Base-by-base conservation (phyloP, 1,284 basidiomycete genomes). In the Crepidotus sp. region DNA sequence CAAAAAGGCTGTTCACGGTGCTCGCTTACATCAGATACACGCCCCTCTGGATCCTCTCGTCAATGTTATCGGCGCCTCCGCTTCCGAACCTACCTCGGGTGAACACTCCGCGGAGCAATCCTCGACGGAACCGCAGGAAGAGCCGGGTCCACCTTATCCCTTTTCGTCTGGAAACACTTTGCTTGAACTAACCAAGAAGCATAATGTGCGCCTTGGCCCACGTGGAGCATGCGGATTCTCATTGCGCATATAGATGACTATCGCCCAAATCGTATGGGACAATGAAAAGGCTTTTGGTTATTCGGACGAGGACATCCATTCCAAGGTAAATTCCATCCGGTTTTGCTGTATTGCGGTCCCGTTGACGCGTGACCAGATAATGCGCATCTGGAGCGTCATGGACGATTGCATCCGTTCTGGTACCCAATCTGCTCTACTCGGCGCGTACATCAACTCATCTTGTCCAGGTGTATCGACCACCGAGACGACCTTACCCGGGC, bases 211-310 rank as follows among this genome's bases (percentile, higher is more conserved):
- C 47, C 10, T n/a, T 13, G 8, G 13, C 13, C 13, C 15, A 17
- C 4, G 3, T 22, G 15, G 4, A 0, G 4, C 4, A 9, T 21
- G n/a, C 21, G 18, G 14, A 27, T 36, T 13, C 35, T 36, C 22
- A 46, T 10, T 29, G 17, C 17, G 4, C 4, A 19, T 14, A 33
- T 46, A 93, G 85, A 76, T 93, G 72, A 92, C 90, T 1, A 94
- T 95, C 51, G 89, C 90, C 5, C 90, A 94, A 64, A 87, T 96
- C 36, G 91, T 98, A 2, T 92, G 91, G 64, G 89, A 97, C 62
- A 98, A 98, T 57, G 94, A 97, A 63, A 76, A 83, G 50, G 80
- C 73, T 54, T 80, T 90, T 55, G 82, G 87, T 36, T 74, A 83
- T 45, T 74, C 76, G 2, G 77, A 86, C 36, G 76, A 77, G 10